Evolutionary conservation across 208 protist species (phyloP).

Genomic region (Naegleria lovaniensis): DNA sequence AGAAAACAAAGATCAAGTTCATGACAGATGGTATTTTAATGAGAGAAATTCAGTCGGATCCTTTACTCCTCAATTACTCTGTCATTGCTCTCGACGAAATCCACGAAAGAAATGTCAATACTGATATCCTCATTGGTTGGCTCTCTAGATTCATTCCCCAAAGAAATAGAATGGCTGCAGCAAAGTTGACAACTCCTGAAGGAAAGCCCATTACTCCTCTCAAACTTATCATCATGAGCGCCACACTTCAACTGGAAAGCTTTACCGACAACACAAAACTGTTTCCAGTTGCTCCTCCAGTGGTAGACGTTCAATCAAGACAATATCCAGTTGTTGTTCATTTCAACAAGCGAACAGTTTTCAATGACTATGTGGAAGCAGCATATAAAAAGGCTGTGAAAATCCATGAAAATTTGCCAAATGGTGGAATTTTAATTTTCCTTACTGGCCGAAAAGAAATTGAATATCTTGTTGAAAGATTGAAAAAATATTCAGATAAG

Average conservation of each 20-base stretch:
- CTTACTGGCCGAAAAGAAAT: conserved; percentile 34
- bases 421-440: conserved; percentile 32
- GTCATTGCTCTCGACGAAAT: conserved; percentile 85
- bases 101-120: conserved; percentile 77
- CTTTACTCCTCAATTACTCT: conserved; percentile 51
- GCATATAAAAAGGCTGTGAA: conserved; percentile 82
- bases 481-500: conserved; percentile 20
- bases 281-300: conserved; percentile 83
- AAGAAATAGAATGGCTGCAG: conserved; percentile 36
- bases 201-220: conserved; percentile 39
- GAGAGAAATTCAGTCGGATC: conserved; percentile 30
- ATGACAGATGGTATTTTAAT: conserved; percentile 49
- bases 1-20: conserved; percentile 38
- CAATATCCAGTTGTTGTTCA: conserved; percentile 94
- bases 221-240: conserved; percentile 80
- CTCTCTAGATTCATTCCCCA: conserved; percentile 73
- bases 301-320: conserved; percentile 87
- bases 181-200: background rate
- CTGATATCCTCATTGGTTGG: conserved; percentile 82
- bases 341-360: conserved; percentile 82
- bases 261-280: conserved; percentile 82
- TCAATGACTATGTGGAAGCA: conserved; percentile 83
- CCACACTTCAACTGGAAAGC: conserved; percentile 71
- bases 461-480: background rate
- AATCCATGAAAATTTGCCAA: conserved; percentile 33